Conservation (phyloP, 2,329 filamentous ascomycete species). For the Verticillium albo-atrum region DNA sequence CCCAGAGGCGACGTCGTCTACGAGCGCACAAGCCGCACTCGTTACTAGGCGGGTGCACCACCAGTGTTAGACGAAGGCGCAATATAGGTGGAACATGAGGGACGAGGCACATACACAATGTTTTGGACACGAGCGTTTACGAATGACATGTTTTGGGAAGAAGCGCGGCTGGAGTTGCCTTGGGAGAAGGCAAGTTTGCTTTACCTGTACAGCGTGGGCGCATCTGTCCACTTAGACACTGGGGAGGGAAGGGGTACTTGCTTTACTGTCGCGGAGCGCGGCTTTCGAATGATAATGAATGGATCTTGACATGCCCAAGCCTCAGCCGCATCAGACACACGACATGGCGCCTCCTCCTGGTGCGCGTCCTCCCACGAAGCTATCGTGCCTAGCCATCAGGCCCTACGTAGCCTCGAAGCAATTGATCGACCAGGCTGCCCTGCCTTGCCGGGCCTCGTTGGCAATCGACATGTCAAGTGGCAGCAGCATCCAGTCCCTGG, state of each 20-base stretch:
- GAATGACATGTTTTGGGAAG: neutral
- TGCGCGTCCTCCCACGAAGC: neutral
- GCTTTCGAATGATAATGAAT: neutral
- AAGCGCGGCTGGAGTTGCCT: neutral
- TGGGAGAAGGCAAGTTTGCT: neutral
- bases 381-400: too few relatives aligned
- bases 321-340: neutral
- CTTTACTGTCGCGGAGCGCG: neutral
- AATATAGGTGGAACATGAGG: neutral
- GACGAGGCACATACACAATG: neutral
- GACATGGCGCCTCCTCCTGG: neutral
- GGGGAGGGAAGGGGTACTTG: too few relatives aligned
- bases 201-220: neutral
- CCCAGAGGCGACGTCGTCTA: conserved; percentile 41
- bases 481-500: too few relatives aligned
- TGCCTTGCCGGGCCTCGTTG: neutral
- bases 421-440: neutral
- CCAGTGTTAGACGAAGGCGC: too few relatives aligned
- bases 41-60: conserved; percentile 18
- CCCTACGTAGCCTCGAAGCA: neutral
- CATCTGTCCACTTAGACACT: neutral
- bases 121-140: neutral
- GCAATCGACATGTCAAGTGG: neutral
- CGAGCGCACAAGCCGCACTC: conserved; percentile 30
- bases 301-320: neutral